Base-by-base conservation (phyloP, 208 protist genomes). In the Leishmania guyanensis region DNA sequence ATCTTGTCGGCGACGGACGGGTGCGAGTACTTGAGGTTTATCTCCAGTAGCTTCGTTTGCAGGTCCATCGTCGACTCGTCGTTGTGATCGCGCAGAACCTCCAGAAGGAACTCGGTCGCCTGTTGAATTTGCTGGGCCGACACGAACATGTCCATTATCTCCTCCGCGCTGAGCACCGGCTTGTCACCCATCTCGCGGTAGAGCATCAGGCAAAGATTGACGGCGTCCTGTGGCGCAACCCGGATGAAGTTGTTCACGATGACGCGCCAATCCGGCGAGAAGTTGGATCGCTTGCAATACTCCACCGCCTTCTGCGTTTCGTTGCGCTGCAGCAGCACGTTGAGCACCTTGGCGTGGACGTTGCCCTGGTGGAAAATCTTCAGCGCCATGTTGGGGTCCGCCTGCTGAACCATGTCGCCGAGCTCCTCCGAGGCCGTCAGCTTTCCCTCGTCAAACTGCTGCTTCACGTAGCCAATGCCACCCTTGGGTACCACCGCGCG, bases 31-130 rank as follows among this genome's bases (percentile, higher is more conserved):
- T 99, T 96, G n/a, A 99, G 88, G 88, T 99, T 99, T 81, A 99
- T 99, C 91, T 99, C 99, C 14, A 99, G 92, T 58, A 99, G 92
- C 79, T 99, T 99, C 14, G 99, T 99, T 92, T 99, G 99, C 9
- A 99, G 93, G 50, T 96, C 94, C 43, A 88, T 90, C 20, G 92
- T 99, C 68, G 96, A 92, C 84, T 98, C 97, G 71, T 93, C 90
- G 83, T 90, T 92, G 87, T 99, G 92, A 56, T 87, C 86, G 79
- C 97, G 98, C 51, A 99, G 91, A 20, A 99, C 95, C 62, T 99
- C 99, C 51, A 99, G 90, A 43, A 99, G 88, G 86, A 99, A 99
- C 58, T 96, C 91, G 8, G 99, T 99, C 26, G 97, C 98, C 84
- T 99, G 96, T 85, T 99, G 97, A 70, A 99, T 94, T 74, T 98